phyloP scores from a whole-genome alignment of 768 basidiomycete species.

The Suillus fuscotomentosus region DNA sequence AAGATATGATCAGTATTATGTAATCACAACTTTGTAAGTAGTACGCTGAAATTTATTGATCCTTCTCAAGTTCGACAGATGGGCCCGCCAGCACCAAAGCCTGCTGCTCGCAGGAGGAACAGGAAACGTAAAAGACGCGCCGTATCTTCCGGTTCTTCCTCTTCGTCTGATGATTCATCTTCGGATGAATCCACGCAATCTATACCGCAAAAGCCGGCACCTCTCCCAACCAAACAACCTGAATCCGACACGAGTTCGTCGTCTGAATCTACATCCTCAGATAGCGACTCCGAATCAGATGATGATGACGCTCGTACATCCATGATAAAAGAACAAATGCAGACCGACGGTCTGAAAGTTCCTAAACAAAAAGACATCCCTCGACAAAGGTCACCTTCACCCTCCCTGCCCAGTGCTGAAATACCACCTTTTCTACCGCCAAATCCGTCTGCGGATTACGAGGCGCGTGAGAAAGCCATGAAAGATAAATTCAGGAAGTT shows the following conservation, averaged over 20 bases:
- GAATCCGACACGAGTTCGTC: conserved; percentile 13
- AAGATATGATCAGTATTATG: conserved; percentile 1
- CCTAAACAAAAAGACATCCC: not conserved
- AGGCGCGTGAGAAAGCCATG: conserved; percentile 49
- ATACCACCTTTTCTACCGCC: conserved; percentile 61
- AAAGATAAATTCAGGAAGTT: conserved; percentile 76
- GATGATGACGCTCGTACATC: not conserved
- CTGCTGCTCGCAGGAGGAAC: conserved; percentile 41
- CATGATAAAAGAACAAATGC: not conserved
- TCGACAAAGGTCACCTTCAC: conserved; percentile 26
- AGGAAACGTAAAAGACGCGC: conserved; percentile 57
- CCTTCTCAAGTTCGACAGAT: conserved; percentile 4
- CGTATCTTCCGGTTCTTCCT: conserved; percentile 42
- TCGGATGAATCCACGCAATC: conserved; percentile 13
- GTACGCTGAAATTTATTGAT: not conserved
- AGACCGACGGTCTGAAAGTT: not conserved
- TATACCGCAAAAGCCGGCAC: not conserved
- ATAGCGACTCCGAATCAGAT: conserved; percentile 13
- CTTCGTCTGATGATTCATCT: conserved; percentile 31
- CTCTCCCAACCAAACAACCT: conserved; percentile 4
- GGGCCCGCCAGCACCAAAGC: conserved; percentile 31
- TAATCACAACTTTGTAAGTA: not conserved
- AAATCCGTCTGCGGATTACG: conserved; percentile 23
- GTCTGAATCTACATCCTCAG: conserved; percentile 19
- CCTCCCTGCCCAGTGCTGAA: conserved; percentile 12